Base-by-base conservation (phyloP, 257 asterid species). In the Lantana camara region DNA sequence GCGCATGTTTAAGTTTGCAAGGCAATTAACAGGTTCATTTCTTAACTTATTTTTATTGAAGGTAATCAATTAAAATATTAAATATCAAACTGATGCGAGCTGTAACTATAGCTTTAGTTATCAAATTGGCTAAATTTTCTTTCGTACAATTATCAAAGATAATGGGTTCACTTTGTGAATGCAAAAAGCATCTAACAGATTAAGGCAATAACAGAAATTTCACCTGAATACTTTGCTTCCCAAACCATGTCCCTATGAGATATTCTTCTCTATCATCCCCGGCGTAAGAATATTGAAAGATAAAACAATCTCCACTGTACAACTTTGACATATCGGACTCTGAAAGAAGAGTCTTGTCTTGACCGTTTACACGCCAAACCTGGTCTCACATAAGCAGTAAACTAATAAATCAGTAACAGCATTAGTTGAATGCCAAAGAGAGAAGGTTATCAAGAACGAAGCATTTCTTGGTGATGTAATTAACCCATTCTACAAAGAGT, bases 221-320 rank as follows among this genome's bases (percentile, higher is more conserved):
- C 76, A 90, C 97, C 88, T 55, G 81, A 41, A 72, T 53, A 67
- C 97, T 87, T 70, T 79, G 79, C 72, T 75, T 77, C 68, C 97
- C 97, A 48, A 85, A 70, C 97, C 97, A 90, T 68, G 96, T 78
- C 48, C 95, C 91, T 54, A 87, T 77, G 56, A 87, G 82, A 72
- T 74, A 77, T 49, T 85, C 92, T 72, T 85, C 96, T 74, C 73
- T 71, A 57, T 73, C 95, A 40, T 83, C 73, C 42, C 81, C 84
- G 35, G 80, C 69, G 73, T 85, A 90, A 20, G 83, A 67, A 67
- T 85, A 85, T 53, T 90, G 95, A 70, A 85, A 74, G 69, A 90
- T 80, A 67, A 80, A 90, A 80, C 97, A 90, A 79, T 90, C 96
- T 65, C 95, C 96, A 56, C 80, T 82, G 77, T 83, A 90, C 66